These are phyloP conservation scores for Apiotrichum sp. DNA, from an alignment of 1,284 basidiomycete genomes.

Conservation along the genomic window DNA sequence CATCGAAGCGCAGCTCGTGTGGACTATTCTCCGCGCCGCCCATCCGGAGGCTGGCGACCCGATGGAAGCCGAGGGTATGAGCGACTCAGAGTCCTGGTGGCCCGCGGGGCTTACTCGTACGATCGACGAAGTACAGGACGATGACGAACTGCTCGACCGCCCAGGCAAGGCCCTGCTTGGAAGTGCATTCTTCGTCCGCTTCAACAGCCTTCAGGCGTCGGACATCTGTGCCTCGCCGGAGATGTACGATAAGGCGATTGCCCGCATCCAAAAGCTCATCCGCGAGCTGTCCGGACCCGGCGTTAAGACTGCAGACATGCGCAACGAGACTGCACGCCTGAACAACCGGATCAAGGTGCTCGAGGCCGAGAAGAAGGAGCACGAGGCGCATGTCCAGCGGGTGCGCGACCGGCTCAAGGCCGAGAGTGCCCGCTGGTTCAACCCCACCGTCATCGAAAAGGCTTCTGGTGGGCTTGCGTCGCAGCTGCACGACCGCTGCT, in stretches of 20 bases:
- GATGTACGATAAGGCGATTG: conserved; percentile 47
- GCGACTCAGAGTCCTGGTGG: conserved; percentile 29
- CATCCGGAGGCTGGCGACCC: conserved; percentile 51
- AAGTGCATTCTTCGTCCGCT: conserved; percentile 76
- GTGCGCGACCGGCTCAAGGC: conserved; percentile 57
- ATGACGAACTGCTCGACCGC: conserved; percentile 19
- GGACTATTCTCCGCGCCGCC: conserved; percentile 83
- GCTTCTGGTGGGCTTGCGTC: conserved; percentile 6
- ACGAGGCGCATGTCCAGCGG: conserved; percentile 51
- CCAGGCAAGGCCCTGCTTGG: conserved; percentile 27
- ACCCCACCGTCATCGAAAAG: conserved; percentile 47
- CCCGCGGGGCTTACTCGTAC: conserved; percentile 27
- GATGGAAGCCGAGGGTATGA: conserved; percentile 10
- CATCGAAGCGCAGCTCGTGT: conserved; percentile 74
- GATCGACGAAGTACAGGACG: conserved; percentile 34
- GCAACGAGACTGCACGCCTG: conserved; percentile 25
- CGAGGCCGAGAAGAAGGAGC: conserved; percentile 32
- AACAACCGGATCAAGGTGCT: conserved; percentile 26
- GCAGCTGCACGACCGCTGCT: conserved; percentile 65
- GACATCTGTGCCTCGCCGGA: conserved; percentile 65
- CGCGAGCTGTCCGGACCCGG: conserved; percentile 37
- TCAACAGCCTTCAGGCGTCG: conserved; percentile 88
- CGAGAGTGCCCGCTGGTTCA: conserved; percentile 92
- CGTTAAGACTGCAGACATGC: conserved; percentile 1
- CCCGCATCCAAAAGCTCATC: conserved; percentile 40